A percentile compares a stretch with the other conserved stretches of the same genome.
Conservation (phyloP, 495 filamentous ascomycete genomes). For the Tuber calosporum region DNA sequence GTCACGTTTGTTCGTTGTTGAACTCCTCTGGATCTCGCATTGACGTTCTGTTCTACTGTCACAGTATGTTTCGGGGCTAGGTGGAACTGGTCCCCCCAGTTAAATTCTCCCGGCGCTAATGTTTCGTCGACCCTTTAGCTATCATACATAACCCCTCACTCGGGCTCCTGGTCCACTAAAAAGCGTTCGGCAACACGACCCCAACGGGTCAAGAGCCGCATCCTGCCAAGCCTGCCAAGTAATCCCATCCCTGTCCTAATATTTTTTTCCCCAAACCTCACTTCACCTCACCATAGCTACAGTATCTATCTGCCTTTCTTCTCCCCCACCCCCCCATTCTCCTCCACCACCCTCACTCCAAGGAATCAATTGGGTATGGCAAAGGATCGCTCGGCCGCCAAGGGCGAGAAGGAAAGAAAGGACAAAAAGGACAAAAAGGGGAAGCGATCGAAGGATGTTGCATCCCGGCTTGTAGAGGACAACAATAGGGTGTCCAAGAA, state of each 20-base stretch:
- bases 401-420: constrained; percentile 68
- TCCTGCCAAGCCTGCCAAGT: background rate
- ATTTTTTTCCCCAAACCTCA: background rate
- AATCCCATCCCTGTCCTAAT: background rate
- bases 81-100: too few species aligned
- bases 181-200: background rate
- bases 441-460: constrained; percentile 52
- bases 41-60: too few species aligned
- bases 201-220: background rate
- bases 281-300: background rate
- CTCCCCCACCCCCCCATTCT: background rate
- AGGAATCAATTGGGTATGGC: constrained; percentile 27
- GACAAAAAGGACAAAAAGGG: constrained; percentile 62
- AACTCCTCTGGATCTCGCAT: too few species aligned
- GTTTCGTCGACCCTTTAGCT: background rate
- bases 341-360: background rate
- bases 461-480: constrained; percentile 51
- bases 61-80: too few species aligned
- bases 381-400: constrained; percentile 41
- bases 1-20: too few species aligned
- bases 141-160: background rate
- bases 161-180: background rate
- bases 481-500: constrained; percentile 43
- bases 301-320: background rate
- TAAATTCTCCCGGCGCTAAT: background rate